Evolutionary conservation across 225 moss, liverwort and hornwort species (phyloP), one percentile per base, ranked within the genome.

Genomic region (Asterella californica): DNA sequence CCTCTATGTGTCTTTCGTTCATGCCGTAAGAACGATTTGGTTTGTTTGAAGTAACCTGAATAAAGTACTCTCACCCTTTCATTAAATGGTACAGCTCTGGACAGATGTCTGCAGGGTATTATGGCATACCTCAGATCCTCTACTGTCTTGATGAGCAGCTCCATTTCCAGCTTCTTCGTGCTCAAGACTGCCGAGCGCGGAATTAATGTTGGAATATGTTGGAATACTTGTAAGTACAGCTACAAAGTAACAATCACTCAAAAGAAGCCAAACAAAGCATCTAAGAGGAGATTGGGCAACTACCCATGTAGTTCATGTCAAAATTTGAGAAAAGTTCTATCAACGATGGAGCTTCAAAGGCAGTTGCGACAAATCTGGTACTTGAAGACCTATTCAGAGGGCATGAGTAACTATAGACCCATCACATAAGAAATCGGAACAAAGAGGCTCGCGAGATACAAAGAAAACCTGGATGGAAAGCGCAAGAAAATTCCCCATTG

Each of bases 181-280:
- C 88, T 90, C 92, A 88, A 91, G 92, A 90, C 95, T 96, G 95
- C 92, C 91, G 89, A 89, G 85, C 78, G 89, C 90, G 85, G 83
- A 84, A 79, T 82, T 83, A 79, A 87, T 87, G 84, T 87, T 86
- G 78, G 81, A 79, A 78, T 79, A 53, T 75, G 70, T 42, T 42
- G 42, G 42, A 42, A 42, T 74, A 79, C 53, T 75, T 48, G 76
- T 62, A 77, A 74, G 54, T 66, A 60, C n/a, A 76, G n/a, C 57
- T 80, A 76, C 61, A 76, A 59, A n/a, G 70, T 52, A 72, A 76
- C 37, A 24, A 36, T 54, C 53, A 72, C 21, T 36, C 68, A 70
- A 68, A 9, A 69, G 55, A 79, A 52, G 52, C n/a, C 68, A 79
- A 17, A 33, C 77, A 77, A 53, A 77, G 64, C 64, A 61, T 76